Conservation (phyloP, 1,284 basidiomycete genomes). For the Spongispora temasekensis region DNA sequence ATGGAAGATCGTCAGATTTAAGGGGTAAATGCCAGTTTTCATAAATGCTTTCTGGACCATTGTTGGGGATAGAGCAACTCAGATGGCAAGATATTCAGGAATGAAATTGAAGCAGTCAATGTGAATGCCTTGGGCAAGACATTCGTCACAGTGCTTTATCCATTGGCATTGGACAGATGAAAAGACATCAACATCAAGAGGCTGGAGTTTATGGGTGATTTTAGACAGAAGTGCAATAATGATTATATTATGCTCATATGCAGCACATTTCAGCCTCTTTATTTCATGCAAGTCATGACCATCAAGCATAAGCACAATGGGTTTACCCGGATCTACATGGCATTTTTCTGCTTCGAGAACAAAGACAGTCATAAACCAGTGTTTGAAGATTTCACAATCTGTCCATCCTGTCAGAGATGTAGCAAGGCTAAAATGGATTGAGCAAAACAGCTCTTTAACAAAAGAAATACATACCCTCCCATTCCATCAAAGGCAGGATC, state of each 20-base stretch:
- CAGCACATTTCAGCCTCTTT: background rate
- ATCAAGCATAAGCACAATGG: background rate
- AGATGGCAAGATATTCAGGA: too few species aligned
- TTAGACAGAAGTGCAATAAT: background rate
- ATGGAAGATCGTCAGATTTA: too few species aligned
- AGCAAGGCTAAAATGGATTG: background rate
- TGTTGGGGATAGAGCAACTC: background rate
- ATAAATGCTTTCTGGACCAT: too few species aligned
- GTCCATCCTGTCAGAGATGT: background rate
- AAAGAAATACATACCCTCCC: background rate
- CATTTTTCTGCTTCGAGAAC: background rate
- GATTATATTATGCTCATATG: background rate
- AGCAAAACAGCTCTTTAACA: too few species aligned
- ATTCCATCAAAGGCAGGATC: background rate
- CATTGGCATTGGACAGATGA: background rate
- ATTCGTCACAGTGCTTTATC: background rate
- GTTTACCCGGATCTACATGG: background rate
- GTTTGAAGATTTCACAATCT: background rate
- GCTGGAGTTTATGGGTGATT: background rate
- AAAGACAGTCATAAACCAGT: background rate
- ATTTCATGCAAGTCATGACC: background rate
- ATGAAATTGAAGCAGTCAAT: too few species aligned
- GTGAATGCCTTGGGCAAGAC: background rate
- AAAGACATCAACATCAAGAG: background rate
- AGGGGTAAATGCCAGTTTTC: too few species aligned